phyloP scores from a whole-genome alignment of 805 yeast genomes.

The Saccharomycopsis sp. region DNA sequence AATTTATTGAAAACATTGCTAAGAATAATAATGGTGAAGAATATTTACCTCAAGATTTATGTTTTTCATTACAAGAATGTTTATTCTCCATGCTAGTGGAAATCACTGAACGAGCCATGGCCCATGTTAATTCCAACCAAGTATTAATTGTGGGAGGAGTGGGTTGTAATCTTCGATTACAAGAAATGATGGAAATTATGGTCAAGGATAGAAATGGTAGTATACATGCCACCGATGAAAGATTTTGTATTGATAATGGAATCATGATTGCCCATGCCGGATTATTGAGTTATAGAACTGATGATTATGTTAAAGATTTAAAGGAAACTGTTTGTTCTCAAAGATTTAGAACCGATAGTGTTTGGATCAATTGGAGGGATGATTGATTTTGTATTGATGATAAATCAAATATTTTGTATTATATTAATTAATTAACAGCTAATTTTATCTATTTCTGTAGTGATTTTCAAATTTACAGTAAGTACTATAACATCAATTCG shows the following conservation, averaged over 20 bases:
- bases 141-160: constrained; percentile 97
- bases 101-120: constrained; percentile 97
- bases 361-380: constrained; percentile 81
- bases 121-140: constrained; percentile 83
- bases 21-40: constrained; percentile 32
- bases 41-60: constrained; percentile 76
- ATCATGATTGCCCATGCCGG: constrained; percentile 99
- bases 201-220: constrained; percentile 79
- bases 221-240: constrained; percentile 91
- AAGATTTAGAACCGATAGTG: constrained; percentile 91
- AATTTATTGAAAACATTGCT: constrained; percentile 66
- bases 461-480: too few species aligned
- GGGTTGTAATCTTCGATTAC: constrained; percentile 88
- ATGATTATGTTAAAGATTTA: constrained; percentile 45
- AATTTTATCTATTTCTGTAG: too few species aligned
- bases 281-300: constrained; percentile 72
- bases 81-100: constrained; percentile 94
- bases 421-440: too few species aligned
- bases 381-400: too few species aligned
- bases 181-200: constrained; percentile 96
- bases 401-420: too few species aligned
- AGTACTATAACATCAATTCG: too few species aligned
- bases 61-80: constrained; percentile 88
- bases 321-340: constrained; percentile 81
- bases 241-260: constrained; percentile 96